Base-by-base conservation (phyloP, 2,329 filamentous ascomycete genomes). In the Penicillium palitans region DNA sequence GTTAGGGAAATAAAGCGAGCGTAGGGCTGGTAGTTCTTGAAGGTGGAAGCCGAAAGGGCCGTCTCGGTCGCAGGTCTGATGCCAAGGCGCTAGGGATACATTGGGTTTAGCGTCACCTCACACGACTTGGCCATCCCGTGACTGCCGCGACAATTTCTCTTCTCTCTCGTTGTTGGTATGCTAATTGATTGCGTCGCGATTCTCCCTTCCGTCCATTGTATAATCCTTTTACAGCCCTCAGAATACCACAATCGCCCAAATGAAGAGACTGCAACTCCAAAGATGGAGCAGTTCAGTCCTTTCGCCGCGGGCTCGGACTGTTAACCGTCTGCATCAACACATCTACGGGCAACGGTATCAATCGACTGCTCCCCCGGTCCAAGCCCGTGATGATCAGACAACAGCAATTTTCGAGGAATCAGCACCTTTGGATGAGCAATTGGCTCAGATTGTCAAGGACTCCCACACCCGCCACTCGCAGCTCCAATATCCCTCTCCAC, bases 401-500 rank as follows among this genome's bases (percentile, higher is more conserved):
- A 67, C 70, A 53, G 60, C 61, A 40, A 58, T 65, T 46, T 66
- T 72, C 44, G 66, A 71, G 41, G 63, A 70, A 56, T 57, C 68
- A 24, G 50, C 39, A 39, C 19, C 39, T 33, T 10, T 53, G 29
- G 52, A 58, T 25, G 52, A 58, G 13, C 25, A 58, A 19, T 40
- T 66, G 57, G 57, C 58, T 55, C 69, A 53, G 61, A 66, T 63
- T 68, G 68, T 66, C 29, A 42, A 54, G 39, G 58, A 56, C 37
- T 59, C 58, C 52, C 60, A 71, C 60, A 63, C 67, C 60, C 67
- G 66, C 68, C 64, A 71, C 67, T 63, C 70, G 57, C 68, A 72
- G 64, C 74, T 77, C 56, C 74, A 77, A 61, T 81, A 88, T 63
- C 89, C 90, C 53, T 93, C 91, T 69, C 91, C 91, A 65, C 84